Evolutionary conservation across 1,284 basidiomycete genomes (phyloP).

Genomic region (Coniferiporia weirii): DNA sequence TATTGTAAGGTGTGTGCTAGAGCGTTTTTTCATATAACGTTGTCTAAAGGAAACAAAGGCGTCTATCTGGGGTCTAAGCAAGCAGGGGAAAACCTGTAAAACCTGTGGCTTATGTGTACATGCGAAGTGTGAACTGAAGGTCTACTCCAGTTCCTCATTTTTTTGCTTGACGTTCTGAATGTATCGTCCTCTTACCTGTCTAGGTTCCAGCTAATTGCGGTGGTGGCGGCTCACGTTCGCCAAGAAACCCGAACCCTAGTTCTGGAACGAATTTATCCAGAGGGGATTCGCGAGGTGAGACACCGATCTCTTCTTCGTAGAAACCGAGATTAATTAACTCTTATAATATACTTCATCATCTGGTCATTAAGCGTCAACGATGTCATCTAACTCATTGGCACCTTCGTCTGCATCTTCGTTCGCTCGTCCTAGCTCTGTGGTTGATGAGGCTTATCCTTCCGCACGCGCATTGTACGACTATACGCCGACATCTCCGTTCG

Average conservation of each 20-base stretch:
- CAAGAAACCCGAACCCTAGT: constrained; percentile 22
- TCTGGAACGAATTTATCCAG: constrained; percentile 29
- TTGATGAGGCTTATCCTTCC: constrained; percentile 36
- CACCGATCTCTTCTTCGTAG: not conserved
- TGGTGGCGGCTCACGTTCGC: constrained; percentile 26
- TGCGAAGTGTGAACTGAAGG: constrained; percentile 80
- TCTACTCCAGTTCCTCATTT: constrained; percentile 23
- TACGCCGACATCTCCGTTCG: constrained; percentile 67
- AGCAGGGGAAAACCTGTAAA: constrained; percentile 79
- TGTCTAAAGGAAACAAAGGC: constrained; percentile 36
- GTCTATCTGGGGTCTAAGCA: constrained; percentile 80
- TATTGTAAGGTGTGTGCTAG: constrained; percentile 63
- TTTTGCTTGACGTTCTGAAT: not conserved
- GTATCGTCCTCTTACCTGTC: constrained; percentile 16
- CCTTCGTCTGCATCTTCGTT: constrained; percentile 29
- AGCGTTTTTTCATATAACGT: not conserved
- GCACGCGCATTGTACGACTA: constrained; percentile 70
- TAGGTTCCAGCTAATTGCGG: constrained; percentile 73
- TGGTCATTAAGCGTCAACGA: constrained; percentile 14
- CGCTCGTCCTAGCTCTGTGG: constrained; percentile 33
- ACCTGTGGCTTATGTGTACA: constrained; percentile 78
- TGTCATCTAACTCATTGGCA: constrained; percentile 11
- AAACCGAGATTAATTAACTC: not conserved
- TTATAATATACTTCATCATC: not conserved
- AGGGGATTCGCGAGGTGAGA: constrained; percentile 25